A percentile compares a stretch with the other conserved stretches of the same genome.
Evolutionary conservation across 179 eudicot species (phyloP).

Genomic region (Vitellaria paradoxa): DNA sequence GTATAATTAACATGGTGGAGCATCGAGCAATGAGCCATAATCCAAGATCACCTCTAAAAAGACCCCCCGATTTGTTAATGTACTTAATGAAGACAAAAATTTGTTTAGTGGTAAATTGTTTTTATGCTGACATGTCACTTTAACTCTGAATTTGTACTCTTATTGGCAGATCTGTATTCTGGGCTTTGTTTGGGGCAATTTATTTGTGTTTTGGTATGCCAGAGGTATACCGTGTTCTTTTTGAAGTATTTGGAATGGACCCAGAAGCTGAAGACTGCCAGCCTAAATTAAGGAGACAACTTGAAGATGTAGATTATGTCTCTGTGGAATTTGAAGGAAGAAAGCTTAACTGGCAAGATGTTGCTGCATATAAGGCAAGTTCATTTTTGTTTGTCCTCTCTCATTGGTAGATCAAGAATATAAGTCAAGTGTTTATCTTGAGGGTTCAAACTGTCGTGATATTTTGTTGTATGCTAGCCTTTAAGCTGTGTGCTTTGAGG

Average conservation of each 20-base stretch:
- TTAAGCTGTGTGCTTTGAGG: neutral
- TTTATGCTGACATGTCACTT: neutral
- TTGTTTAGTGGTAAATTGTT: neutral
- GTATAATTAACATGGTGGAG: neutral
- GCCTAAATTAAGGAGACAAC: conserved; percentile 92
- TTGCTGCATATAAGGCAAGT: conserved; percentile 85
- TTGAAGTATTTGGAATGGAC: conserved; percentile 98
- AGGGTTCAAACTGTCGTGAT: neutral
- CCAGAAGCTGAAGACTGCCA: conserved; percentile 97
- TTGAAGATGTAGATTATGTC: conserved; percentile 94
- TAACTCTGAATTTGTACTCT: neutral
- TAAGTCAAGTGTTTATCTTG: neutral
- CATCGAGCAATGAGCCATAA: neutral
- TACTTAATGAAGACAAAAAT: neutral
- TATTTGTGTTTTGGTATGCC: conserved; percentile 98
- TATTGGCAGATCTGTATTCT: conserved; percentile 79
- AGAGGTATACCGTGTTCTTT: conserved; percentile 96
- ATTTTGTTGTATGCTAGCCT: no score
- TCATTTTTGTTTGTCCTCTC: neutral
- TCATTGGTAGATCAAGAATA: neutral
- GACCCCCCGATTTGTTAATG: no score
- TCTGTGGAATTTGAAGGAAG: conserved; percentile 88
- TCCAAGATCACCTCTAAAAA: neutral
- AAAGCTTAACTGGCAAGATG: conserved; percentile 90
- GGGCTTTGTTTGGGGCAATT: conserved; percentile 98